These are phyloP conservation scores for Dactylellina leptospora DNA, from an alignment of 2,329 filamentous ascomycete species.

Conservation along the genomic window DNA sequence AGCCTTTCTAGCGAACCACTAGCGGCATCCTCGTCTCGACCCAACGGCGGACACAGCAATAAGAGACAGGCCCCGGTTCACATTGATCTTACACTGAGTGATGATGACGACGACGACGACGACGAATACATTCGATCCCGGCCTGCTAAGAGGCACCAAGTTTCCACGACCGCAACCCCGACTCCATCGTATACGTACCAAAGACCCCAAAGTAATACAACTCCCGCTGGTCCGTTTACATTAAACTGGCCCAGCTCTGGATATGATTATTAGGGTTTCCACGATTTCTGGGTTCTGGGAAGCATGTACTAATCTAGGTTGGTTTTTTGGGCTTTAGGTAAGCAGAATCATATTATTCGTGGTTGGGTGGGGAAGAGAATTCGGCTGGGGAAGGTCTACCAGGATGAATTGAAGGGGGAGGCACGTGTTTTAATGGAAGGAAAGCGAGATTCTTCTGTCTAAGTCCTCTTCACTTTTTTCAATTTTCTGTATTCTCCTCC, in stretches of 20 bases:
- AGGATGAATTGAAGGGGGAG: too few relatives aligned
- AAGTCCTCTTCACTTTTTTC: too few relatives aligned
- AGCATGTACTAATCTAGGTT: too few relatives aligned
- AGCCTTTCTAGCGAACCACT: constrained; percentile 55
- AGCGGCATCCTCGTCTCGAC: constrained; percentile 29
- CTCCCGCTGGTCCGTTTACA: constrained; percentile 31
- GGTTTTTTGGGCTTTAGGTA: too few relatives aligned
- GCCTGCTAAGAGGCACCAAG: constrained; percentile 64
- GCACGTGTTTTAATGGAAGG: too few relatives aligned
- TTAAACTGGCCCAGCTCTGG: constrained; percentile 23
- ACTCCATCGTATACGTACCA: constrained; percentile 56
- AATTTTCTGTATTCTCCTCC: too few relatives aligned
- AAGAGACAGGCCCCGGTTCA: constrained; percentile 67
- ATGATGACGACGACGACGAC: constrained; percentile 67
- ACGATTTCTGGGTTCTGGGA: constrained; percentile 1
- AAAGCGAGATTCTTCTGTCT: too few relatives aligned
- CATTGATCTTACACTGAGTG: constrained; percentile 69
- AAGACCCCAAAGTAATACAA: constrained; percentile 51
- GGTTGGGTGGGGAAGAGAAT: too few relatives aligned
- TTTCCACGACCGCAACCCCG: constrained; percentile 34
- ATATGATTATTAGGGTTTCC: constrained; percentile 5
- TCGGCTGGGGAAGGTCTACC: too few relatives aligned
- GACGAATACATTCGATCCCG: constrained; percentile 63
- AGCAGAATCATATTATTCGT: too few relatives aligned
- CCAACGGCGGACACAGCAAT: constrained; percentile 58